Evolutionary conservation across 108 stramenopile species (phyloP), one percentile per base, ranked within the genome.

Genomic region (Poteriospumella lacustris): DNA sequence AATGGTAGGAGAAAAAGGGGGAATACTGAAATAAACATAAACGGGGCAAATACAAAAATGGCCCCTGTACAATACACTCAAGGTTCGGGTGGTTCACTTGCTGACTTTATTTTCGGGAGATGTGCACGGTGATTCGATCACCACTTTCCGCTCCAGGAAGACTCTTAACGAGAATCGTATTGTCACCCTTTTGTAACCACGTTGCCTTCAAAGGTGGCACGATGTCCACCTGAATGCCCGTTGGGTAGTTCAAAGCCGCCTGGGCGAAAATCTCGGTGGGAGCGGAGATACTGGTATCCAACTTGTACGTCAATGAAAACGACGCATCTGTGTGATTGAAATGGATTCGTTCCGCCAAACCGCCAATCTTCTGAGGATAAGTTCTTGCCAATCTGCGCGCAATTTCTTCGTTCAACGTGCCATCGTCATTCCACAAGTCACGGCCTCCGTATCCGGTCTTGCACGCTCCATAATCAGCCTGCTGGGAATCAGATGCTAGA

Each of bases 191-290:
- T n/a, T n/a, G n/a, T n/a, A n/a, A n/a, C n/a, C n/a, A n/a, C n/a
- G n/a, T n/a, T n/a, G n/a, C n/a, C n/a, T n/a, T n/a, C n/a, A n/a
- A n/a, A n/a, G n/a, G n/a, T 68, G 64, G 24, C 64, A 19, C 39
- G 40, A 68, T 68, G 12, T 68, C 36, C 15, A 68, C 36, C 24
- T 68, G 64, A 15, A 68, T 40, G 15, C 64, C 64, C 15, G 12
- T 68, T 36, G 64, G 64, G 36, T 68, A 68, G 24, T 39, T 15
- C 36, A 68, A 68, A 19, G 15, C 36, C 24, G 19, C 28, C 12
- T 68, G 28, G 36, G 19, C 34, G 24, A 68, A 68, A 19, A 68
- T 68, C 24, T 68, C 64, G 15, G 64, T 68, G 19, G 64, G 28
- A 39, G 19, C 19, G 28, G 24, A 36, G 19, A 68, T 68, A 68